Evolutionary conservation across 2,329 filamentous ascomycete species (phyloP).

Genomic region (Phialocephala sp.): DNA sequence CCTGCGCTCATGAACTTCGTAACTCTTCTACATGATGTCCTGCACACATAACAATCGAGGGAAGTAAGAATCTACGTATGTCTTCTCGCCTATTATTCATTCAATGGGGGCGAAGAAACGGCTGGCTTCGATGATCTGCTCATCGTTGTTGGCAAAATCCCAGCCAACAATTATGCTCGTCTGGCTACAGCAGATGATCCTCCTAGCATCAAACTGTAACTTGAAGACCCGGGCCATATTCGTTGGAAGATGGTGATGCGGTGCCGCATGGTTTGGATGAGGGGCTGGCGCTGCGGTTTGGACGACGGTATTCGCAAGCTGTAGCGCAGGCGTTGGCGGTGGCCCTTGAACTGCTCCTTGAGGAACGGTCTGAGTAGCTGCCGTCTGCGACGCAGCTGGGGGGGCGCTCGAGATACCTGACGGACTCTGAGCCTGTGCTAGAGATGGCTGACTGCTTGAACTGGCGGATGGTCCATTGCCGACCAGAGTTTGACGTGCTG

Average conservation of each 20-base stretch:
- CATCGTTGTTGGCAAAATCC: constrained; percentile 93
- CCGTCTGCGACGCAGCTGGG: not conserved
- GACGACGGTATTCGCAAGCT: constrained; percentile 16
- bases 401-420: not conserved
- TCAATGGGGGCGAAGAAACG: constrained; percentile 76
- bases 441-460: not conserved
- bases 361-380: constrained; percentile 10
- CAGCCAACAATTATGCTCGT: constrained; percentile 92
- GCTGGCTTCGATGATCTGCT: constrained; percentile 77
- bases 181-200: constrained; percentile 94
- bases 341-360: constrained; percentile 2
- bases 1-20: constrained; percentile 10
- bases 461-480: not conserved
- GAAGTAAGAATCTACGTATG: not conserved
- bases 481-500: constrained; percentile 22
- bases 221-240: constrained; percentile 77
- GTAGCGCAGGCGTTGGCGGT: not conserved
- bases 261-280: constrained; percentile 21
- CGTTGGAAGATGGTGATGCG: constrained; percentile 35
- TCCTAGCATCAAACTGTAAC: constrained; percentile 90
- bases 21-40: not conserved
- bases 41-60: not conserved
- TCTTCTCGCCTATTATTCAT: constrained; percentile 36
- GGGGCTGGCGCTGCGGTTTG: constrained; percentile 41
- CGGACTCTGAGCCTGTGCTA: not conserved